Conservation (phyloP, 1,139 yeast species). For the Fermentozyma sake region DNA sequence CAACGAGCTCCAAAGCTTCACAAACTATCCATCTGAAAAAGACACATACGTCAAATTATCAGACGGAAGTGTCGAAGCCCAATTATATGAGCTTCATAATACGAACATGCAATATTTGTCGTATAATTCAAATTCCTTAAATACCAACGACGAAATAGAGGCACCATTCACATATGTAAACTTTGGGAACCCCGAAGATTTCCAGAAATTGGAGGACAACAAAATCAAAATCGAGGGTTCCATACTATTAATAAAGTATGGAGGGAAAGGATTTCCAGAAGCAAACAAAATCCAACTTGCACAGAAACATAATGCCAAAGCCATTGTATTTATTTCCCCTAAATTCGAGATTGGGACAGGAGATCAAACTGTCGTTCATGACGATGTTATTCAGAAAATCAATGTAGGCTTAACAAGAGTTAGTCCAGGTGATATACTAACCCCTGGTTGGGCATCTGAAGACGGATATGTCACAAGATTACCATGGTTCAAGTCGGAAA, state of each 20-base stretch:
- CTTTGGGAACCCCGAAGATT: slow-evolving; percentile 61
- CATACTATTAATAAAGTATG: slow-evolving; percentile 62
- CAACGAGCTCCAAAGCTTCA: slow-evolving; percentile 46
- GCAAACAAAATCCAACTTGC: slow-evolving; percentile 35
- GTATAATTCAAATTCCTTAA: slow-evolving; percentile 64
- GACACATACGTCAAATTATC: slow-evolving; percentile 28
- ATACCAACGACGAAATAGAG: slow-evolving; percentile 43
- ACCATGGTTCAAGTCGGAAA: slow-evolving; percentile 44
- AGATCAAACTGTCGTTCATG: slow-evolving; percentile 32
- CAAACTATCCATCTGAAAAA: slow-evolving; percentile 48
- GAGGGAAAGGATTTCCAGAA: slow-evolving; percentile 36
- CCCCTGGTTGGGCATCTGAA: slow-evolving; percentile 73
- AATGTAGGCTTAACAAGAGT: slow-evolving; percentile 64
- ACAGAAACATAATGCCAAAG: slow-evolving; percentile 26
- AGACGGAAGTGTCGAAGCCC: slow-evolving; percentile 36
- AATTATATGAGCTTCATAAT: slow-evolving; percentile 28
- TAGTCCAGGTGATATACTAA: slow-evolving; percentile 73
- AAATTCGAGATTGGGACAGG: slow-evolving; percentile 16
- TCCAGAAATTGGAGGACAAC: slow-evolving; percentile 33
- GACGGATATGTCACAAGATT: slow-evolving; percentile 33
- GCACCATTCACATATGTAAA: slow-evolving; percentile 55
- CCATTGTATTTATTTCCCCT: slow-evolving; percentile 34
- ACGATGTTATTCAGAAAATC: slow-evolving; percentile 53
- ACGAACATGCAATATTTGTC: slow-evolving; percentile 43
- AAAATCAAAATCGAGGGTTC: slow-evolving; percentile 34